A percentile compares a stretch with the other conserved stretches of the same genome.
Evolutionary conservation across 1,284 basidiomycete genomes (phyloP).

Genomic region (Neolentinus lepideus): DNA sequence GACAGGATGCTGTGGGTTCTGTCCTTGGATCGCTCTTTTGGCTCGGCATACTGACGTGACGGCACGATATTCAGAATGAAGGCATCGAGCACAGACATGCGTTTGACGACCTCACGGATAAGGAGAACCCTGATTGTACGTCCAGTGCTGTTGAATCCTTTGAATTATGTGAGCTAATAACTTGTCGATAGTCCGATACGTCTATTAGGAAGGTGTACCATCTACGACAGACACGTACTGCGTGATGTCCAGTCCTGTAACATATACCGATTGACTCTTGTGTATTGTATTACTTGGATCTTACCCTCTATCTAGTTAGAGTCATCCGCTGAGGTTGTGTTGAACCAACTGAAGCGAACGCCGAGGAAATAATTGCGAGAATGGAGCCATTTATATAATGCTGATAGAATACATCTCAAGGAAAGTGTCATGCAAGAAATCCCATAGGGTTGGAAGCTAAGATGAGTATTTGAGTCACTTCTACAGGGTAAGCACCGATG

Average conservation of each 20-base stretch:
- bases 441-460: too few relatives aligned
- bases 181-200: slow-evolving; percentile 29
- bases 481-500: slow-evolving; percentile 44
- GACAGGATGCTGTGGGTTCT: slow-evolving; percentile 19
- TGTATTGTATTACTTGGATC: neutral
- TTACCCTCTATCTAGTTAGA: too few relatives aligned
- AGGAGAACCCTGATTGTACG: slow-evolving; percentile 42
- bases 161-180: neutral
- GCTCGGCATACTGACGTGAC: neutral
- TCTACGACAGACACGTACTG: neutral
- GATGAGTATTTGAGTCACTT: neutral
- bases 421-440: too few relatives aligned
- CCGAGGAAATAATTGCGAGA: too few relatives aligned
- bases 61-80: slow-evolving; percentile 20
- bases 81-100: slow-evolving; percentile 33
- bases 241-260: neutral
- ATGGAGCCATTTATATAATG: too few relatives aligned
- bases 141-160: slow-evolving; percentile 4
- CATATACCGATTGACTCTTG: neutral
- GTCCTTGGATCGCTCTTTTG: neutral
- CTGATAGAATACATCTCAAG: too few relatives aligned
- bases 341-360: too few relatives aligned
- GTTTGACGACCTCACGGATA: slow-evolving; percentile 42
- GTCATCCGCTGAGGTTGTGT: too few relatives aligned
- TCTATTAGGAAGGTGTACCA: slow-evolving; percentile 22